Evolutionary conservation across 164 flowering plant genomes (phyloP).

Genomic region (Saururus chinensis): DNA sequence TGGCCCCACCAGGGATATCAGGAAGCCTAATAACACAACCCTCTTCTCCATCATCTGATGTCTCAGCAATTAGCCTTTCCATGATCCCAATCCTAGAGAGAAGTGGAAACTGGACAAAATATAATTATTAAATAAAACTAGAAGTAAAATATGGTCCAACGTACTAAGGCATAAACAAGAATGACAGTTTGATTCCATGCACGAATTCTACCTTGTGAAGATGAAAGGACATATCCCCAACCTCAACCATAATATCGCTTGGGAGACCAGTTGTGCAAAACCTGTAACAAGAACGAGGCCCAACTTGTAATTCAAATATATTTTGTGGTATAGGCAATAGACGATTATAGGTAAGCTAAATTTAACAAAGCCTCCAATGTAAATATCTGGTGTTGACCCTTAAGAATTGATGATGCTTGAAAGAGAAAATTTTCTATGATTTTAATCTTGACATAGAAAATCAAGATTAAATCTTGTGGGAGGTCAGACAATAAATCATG

Average conservation of each 20-base stretch:
- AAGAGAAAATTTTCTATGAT: no score
- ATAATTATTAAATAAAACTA: not conserved
- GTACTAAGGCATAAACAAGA: not conserved
- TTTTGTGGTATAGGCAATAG: no score
- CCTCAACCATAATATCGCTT: slow-evolving; percentile 83
- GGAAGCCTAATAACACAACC: slow-evolving; percentile 42
- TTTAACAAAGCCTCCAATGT: no score
- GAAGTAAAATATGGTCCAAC: not conserved
- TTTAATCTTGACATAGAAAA: no score
- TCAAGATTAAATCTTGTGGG: no score
- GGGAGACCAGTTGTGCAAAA: slow-evolving; percentile 96
- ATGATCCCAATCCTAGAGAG: slow-evolving; percentile 82
- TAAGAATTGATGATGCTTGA: no score
- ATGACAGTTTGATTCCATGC: not conserved
- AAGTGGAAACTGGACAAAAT: slow-evolving; percentile 67
- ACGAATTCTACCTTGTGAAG: slow-evolving; percentile 70
- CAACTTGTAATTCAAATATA: no score
- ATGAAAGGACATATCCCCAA: slow-evolving; percentile 90
- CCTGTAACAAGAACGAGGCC: slow-evolving; percentile 27
- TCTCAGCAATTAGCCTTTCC: slow-evolving; percentile 67
- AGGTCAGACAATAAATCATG: no score
- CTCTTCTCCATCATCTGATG: slow-evolving; percentile 47
- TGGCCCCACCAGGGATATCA: slow-evolving; percentile 75
- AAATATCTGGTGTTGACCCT: no score
- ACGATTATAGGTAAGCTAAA: no score